phyloP scores from a whole-genome alignment of 306 rosid species.

The Clitoria ternatea region DNA sequence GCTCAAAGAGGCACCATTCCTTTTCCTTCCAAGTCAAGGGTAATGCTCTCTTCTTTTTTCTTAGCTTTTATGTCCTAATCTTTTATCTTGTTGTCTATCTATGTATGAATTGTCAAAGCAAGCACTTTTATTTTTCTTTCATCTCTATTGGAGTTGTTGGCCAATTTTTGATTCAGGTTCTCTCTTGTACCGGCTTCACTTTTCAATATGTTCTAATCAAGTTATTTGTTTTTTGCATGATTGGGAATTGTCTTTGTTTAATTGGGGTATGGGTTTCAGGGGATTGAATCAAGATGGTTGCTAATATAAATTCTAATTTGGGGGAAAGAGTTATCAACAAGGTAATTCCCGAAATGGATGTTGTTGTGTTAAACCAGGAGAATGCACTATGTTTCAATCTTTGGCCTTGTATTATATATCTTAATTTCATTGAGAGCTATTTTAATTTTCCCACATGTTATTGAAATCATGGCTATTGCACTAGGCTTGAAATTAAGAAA shows the following conservation, averaged over 20 bases:
- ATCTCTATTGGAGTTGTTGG: background rate
- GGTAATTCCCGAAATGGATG: background rate
- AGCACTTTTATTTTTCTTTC: background rate
- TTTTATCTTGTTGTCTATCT: background rate
- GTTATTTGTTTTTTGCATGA: background rate
- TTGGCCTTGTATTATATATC: background rate
- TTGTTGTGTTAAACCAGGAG: background rate
- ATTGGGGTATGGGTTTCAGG: background rate
- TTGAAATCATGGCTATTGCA: background rate
- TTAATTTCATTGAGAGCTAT: background rate
- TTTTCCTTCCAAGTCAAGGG: slow-evolving; percentile 6
- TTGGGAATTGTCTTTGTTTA: background rate
- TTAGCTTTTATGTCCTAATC: background rate
- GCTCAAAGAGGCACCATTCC: background rate
- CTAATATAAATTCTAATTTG: background rate
- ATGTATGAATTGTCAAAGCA: background rate
- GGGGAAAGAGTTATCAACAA: background rate
- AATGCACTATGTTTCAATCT: background rate
- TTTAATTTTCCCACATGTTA: background rate
- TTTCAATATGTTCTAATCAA: background rate
- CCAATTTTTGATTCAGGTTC: background rate
- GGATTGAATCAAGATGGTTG: background rate
- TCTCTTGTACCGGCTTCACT: background rate
- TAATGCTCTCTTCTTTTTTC: background rate
- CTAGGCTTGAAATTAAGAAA: background rate